These are phyloP conservation scores for Abrus precatorius DNA, from an alignment of 306 rosid genomes.

Conservation along the genomic window DNA sequence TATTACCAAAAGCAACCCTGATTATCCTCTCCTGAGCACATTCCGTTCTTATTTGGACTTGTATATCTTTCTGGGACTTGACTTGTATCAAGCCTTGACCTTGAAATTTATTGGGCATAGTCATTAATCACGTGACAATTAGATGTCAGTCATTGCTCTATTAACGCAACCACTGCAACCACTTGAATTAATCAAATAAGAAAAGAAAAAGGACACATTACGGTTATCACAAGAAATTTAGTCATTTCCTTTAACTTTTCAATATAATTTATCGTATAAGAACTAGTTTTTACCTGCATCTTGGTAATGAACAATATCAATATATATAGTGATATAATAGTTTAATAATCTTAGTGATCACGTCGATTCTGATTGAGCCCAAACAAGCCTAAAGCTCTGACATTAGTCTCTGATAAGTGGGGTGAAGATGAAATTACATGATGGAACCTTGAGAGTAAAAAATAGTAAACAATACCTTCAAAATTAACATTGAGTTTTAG, in stretches of 20 bases:
- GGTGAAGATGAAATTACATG: no score
- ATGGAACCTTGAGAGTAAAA: no score
- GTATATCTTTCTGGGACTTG: constrained; percentile 34
- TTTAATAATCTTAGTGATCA: no score
- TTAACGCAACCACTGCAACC: constrained; percentile 16
- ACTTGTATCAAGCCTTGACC: constrained; percentile 47
- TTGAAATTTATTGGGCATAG: constrained; percentile 19
- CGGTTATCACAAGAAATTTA: background rate
- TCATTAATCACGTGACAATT: constrained; percentile 47
- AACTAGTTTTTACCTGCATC: background rate
- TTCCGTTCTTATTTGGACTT: constrained; percentile 29
- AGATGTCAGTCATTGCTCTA: constrained; percentile 12
- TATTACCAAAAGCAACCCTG: background rate
- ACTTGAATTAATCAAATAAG: background rate
- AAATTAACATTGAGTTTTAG: no score
- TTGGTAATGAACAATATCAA: no score
- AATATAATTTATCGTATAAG: background rate
- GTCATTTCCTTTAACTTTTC: background rate
- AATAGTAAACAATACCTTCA: no score
- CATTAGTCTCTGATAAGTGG: no score
- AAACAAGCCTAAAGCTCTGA: no score
- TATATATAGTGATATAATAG: no score
- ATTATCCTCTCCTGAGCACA: background rate
- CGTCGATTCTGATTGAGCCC: no score
- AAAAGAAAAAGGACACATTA: background rate